Base-by-base conservation (phyloP, 495 filamentous ascomycete species). In the Podospora pseudopauciseta region DNA sequence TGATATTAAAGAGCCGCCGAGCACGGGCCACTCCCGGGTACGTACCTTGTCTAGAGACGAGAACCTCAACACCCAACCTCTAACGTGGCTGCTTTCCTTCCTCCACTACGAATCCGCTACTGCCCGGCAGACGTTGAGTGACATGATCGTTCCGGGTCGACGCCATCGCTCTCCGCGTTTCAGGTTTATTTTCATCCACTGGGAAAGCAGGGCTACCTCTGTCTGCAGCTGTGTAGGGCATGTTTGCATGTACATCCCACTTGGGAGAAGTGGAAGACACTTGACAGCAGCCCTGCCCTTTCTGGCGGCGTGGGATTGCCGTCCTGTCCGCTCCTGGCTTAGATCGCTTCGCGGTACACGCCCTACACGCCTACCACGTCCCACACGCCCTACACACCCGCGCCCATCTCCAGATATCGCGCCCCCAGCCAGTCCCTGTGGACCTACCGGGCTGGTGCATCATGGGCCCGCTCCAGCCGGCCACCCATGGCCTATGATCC, bases 111-210 rank as follows among this genome's bases (percentile, higher is more conserved):
- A 23, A 65, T 57, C 28, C 68, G 32, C 62, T 49, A 49, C 39
- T 49, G 39, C 39, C 39, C 39, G 39, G 39, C 39, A 49, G 15
- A 6, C 39, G 39, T 49, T 49, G 39, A 74, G 70, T 61, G 68
- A 67, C 64, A 67, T 65, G 39, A 13, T 49, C 39, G 60, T 62
- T 64, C 66, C 68, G 30, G 68, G 65, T 67, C 65, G 63, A 65
- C 70, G 64, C 69, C 71, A 64, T 60, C 32, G 73, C 56, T 74
- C 77, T 79, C 77, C 78, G 74, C 77, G 80, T 82, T 81, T 81
- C 80, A 82, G 71, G 66, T 79, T 76, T 74, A 73, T 77, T 78
- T 74, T 70, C 64, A 73, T 71, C 71, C 67, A 70, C 57, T 61
- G 26, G 70, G 63, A 68, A 72, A 68, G 57, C 67, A 64, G 65